Percentiles rank a stretch among this genome's conserved stretches.
Conservation (phyloP, 2,329 filamentous ascomycete species). For the Cercospora sp. region DNA sequence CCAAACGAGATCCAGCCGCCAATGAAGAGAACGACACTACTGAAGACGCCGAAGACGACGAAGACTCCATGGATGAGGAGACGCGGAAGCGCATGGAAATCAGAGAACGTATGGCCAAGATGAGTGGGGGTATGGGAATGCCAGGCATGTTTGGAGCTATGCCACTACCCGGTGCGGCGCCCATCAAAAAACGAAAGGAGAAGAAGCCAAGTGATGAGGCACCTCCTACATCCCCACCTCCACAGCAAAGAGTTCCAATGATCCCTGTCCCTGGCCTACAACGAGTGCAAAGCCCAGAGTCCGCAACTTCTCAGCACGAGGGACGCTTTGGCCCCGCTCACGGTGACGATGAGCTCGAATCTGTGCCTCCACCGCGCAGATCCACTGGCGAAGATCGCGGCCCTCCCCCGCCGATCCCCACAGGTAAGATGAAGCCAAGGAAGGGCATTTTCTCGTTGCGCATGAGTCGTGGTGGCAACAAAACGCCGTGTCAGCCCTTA, state of each 20-base stretch:
- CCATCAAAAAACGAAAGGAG: constrained; percentile 53
- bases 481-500: constrained; percentile 11
- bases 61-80: constrained; percentile 86
- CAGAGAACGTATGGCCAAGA: constrained; percentile 93
- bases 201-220: constrained; percentile 43
- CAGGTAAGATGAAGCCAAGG: constrained; percentile 49
- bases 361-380: constrained; percentile 46
- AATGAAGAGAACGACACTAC: constrained; percentile 53
- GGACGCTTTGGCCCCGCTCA: constrained; percentile 43
- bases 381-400: constrained; percentile 42
- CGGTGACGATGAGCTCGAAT: constrained; percentile 55
- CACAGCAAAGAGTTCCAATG: constrained; percentile 53
- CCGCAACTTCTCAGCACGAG: constrained; percentile 46
- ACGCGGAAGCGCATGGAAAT: constrained; percentile 81
- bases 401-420: constrained; percentile 48
- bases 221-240: constrained; percentile 22
- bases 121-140: constrained; percentile 98
- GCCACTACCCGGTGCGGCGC: constrained; percentile 55
- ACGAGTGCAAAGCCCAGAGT: constrained; percentile 53
- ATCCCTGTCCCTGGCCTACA: constrained; percentile 64
- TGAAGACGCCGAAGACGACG: constrained; percentile 69
- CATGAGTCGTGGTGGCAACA: constrained; percentile 13
- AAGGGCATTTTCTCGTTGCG: constrained; percentile 14
- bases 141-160: constrained; percentile 78
- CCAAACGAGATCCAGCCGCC: constrained; percentile 47